Conservation (phyloP, 495 filamentous ascomycete genomes). For the Neurospora terricola region DNA sequence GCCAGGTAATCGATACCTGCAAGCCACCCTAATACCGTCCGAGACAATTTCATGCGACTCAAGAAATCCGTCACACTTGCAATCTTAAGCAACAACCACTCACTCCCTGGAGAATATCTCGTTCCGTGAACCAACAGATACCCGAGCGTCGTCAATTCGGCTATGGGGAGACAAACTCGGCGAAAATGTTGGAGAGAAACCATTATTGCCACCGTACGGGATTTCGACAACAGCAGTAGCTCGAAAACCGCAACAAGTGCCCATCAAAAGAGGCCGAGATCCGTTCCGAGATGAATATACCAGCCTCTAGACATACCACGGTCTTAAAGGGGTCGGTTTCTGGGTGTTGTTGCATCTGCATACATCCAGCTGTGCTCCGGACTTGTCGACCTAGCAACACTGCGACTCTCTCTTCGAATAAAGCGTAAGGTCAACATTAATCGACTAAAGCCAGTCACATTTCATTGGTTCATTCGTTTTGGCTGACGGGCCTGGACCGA, state of each 20-base stretch:
- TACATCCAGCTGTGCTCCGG: not conserved
- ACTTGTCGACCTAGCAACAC: not conserved
- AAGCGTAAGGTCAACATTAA: not conserved
- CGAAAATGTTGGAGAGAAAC: not conserved
- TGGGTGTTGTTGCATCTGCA: not conserved
- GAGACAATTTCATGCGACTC: not conserved
- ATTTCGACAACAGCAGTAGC: not conserved
- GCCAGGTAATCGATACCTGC: not conserved
- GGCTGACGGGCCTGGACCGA: not conserved
- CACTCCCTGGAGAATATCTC: not conserved
- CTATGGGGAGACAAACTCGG: not conserved
- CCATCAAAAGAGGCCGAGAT: not conserved
- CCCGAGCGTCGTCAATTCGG: not conserved
- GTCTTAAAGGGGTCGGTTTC: not conserved
- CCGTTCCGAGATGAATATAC: not conserved
- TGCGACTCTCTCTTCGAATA: not conserved
- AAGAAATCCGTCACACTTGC: not conserved
- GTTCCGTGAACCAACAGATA: not conserved
- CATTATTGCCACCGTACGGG: not conserved
- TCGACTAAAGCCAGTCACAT: not conserved
- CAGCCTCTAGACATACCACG: not conserved
- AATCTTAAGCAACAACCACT: not conserved
- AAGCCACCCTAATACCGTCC: not conserved
- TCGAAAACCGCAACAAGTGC: not conserved
- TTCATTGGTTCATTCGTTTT: not conserved